These are phyloP conservation scores for Lentinula lateritia DNA, from an alignment of 768 basidiomycete genomes.

Conservation along the genomic window DNA sequence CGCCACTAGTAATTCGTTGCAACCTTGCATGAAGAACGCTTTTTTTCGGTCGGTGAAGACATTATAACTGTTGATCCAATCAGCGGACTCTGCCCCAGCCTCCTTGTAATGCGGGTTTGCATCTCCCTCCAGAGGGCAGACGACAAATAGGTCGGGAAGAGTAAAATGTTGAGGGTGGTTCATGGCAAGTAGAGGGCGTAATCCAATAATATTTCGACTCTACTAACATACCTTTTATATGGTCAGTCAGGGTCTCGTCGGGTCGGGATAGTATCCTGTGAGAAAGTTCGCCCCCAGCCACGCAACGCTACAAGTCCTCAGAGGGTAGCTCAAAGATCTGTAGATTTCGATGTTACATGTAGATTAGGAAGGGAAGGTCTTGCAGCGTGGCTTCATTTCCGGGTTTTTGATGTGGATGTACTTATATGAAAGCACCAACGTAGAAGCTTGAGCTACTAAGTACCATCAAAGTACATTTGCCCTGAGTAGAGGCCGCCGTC, in stretches of 20 bases:
- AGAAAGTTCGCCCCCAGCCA: background rate
- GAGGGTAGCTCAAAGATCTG: conserved; percentile 1
- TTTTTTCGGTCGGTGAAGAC: conserved; percentile 56
- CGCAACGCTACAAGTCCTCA: background rate
- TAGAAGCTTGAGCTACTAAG: background rate
- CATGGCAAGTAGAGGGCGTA: background rate
- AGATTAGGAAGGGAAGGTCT: background rate
- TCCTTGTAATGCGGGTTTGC: conserved; percentile 54
- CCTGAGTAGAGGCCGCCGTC: background rate
- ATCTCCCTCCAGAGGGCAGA: conserved; percentile 40
- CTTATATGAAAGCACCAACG: background rate
- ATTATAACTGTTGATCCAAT: conserved; percentile 58
- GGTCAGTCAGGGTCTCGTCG: background rate
- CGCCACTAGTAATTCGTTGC: conserved; percentile 57
- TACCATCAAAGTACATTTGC: background rate
- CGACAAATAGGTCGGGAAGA: conserved; percentile 51
- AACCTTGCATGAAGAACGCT: conserved; percentile 57
- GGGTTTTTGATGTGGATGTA: background rate
- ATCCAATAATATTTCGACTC: background rate
- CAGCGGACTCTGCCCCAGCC: conserved; percentile 51
- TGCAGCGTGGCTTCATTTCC: conserved; percentile 3
- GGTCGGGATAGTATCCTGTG: background rate
- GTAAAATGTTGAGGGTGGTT: conserved; percentile 29
- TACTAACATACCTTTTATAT: background rate
- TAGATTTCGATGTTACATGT: background rate